Conservation (phyloP, 331 rosid genomes). For the Stylosanthes scabra region DNA sequence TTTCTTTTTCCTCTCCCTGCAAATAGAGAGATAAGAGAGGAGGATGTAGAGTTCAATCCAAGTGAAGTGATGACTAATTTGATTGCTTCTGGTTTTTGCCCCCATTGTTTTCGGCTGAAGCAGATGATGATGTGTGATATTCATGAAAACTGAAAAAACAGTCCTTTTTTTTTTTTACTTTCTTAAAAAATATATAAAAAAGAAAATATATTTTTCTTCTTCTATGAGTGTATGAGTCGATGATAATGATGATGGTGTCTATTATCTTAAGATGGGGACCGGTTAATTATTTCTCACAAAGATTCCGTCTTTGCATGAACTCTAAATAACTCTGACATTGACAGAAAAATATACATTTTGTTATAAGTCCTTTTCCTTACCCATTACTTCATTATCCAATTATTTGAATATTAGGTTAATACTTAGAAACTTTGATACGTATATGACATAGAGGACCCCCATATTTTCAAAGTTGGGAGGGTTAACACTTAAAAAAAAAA, state of each 20-base stretch:
- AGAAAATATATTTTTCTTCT: background rate
- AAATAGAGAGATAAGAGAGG: slow-evolving; percentile 64
- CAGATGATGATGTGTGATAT: slow-evolving; percentile 34
- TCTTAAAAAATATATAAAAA: too few species aligned
- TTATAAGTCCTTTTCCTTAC: slow-evolving; percentile 49
- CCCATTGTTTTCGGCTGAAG: slow-evolving; percentile 48
- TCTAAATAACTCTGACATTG: slow-evolving; percentile 25
- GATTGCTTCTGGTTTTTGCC: slow-evolving; percentile 42
- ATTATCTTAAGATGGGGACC: slow-evolving; percentile 45
- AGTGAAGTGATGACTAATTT: slow-evolving; percentile 37
- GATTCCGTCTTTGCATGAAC: slow-evolving; percentile 41
- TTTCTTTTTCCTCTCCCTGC: slow-evolving; percentile 45
- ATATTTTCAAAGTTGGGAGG: slow-evolving; percentile 33
- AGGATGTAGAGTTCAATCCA: slow-evolving; percentile 51
- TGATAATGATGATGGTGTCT: slow-evolving; percentile 39
- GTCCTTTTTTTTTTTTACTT: background rate
- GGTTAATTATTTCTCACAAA: slow-evolving; percentile 46
- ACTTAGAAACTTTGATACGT: slow-evolving; percentile 48
- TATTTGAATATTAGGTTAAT: slow-evolving; percentile 42
- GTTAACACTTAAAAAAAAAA: slow-evolving; percentile 1
- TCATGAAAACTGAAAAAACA: slow-evolving; percentile 25
- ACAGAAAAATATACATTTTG: slow-evolving; percentile 38
- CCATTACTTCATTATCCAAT: slow-evolving; percentile 41
- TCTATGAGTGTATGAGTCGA: slow-evolving; percentile 8
- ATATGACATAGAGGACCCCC: slow-evolving; percentile 34